Evolutionary conservation across 177 flowering plant species (phyloP), one percentile per base, ranked within the genome.

Genomic region (Vitis hybrid): DNA sequence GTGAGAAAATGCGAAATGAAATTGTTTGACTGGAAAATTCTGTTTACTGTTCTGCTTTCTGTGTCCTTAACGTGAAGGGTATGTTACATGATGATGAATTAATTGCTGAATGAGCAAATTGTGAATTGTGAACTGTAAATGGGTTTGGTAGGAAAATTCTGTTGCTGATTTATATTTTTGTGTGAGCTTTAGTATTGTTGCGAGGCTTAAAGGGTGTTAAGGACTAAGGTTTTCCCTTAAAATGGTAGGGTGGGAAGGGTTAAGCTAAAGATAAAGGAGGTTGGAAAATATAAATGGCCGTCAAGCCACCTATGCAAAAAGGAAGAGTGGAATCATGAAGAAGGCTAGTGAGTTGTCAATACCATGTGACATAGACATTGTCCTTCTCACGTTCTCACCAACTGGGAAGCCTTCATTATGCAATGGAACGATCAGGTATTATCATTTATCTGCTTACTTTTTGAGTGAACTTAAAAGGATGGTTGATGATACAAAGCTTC

Each of bases 381-480:
- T 83, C 59, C 84, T 83, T 56, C 82, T 83, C 70, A 83, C 77
- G 81, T 83, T 83, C 64, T 83, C 86, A 19, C 84, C 86, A 9
- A 68, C 77, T 1, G 84, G 84, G 24, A 81, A 76, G 71, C 84
- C 86, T 52, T 70, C 80, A 1, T 32, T 83, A 24, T 80, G 78
- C 70, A 73, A 60, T 11, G 83, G 83, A 69, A 70, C 70, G 58
- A 76, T 70, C 68, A 76, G 83, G 85, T 80, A 71, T 14, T 35
- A 6, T 55, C 2, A 4, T 56, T 19, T 21, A 4, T 35, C 16
- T 35, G 30, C 32, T 14, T 24, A 1, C 13, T 11, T 52, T 30
- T 62, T 18, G 6, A n/a, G 19, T 24, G 24, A 24, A 24, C 24
- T 24, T 24, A 24, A 24, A 24, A 24, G 24, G 24, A 24, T 24